Evolutionary conservation across 2,329 filamentous ascomycete genomes (phyloP).

Genomic region (Exophiala alcalophila): DNA sequence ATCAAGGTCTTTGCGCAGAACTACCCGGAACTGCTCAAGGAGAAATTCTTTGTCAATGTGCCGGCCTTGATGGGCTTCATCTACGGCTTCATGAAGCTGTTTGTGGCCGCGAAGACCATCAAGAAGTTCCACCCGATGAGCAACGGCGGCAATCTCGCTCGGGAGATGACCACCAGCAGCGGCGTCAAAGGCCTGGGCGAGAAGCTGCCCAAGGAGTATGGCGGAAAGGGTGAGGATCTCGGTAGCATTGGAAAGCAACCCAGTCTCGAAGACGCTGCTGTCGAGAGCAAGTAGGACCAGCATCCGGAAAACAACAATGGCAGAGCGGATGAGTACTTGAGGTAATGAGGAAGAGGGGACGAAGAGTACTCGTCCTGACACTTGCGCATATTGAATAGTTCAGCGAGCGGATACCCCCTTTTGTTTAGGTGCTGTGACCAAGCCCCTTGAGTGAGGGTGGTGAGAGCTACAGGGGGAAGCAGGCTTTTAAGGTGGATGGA

Average conservation of each 20-base stretch:
- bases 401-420: constrained; percentile 12
- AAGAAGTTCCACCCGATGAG: constrained; percentile 77
- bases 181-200: constrained; percentile 42
- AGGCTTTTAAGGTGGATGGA: too few relatives aligned
- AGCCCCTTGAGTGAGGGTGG: too few relatives aligned
- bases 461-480: too few relatives aligned
- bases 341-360: constrained; percentile 15
- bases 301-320: too few relatives aligned
- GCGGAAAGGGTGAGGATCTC: constrained; percentile 65
- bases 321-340: too few relatives aligned
- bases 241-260: constrained; percentile 21
- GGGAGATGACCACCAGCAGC: constrained; percentile 54
- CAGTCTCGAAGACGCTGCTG: constrained; percentile 17
- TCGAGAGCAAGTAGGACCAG: too few relatives aligned
- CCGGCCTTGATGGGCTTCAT: constrained; percentile 88
- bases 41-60: constrained; percentile 97
- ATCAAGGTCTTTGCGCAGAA: constrained; percentile 76
- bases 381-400: constrained; percentile 1
- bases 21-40: constrained; percentile 82
- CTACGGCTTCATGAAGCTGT: constrained; percentile 70
- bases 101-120: constrained; percentile 69
- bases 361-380: constrained; percentile 3
- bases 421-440: constrained; percentile 6
- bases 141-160: constrained; percentile 67
- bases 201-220: constrained; percentile 72